Evolutionary conservation across 1,284 basidiomycete genomes (phyloP), one percentile per base, ranked within the genome.

Genomic region (Schizophyllum commune): DNA sequence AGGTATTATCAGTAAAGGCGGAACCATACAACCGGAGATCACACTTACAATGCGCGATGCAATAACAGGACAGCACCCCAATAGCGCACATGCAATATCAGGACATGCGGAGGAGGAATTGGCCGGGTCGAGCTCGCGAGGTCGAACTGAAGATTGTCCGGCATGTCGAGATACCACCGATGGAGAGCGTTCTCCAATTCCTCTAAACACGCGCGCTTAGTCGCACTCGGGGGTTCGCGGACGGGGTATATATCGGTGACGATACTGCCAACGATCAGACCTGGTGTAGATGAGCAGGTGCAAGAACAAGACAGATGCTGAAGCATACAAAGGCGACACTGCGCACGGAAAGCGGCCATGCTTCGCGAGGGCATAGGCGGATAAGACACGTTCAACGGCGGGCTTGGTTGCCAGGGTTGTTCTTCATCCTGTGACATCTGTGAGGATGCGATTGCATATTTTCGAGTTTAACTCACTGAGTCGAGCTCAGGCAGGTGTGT

Each of bases 41-140:
- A 8, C 32, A 80, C 90, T 78, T 71, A 92, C 89, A 91, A 94
- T 20, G 89, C 90, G 52, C 92, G 83, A 72, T 94, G 84, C 33
- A 94, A 77, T 33, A 94, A 76, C 19, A 94, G 77, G 5, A 94
- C 83, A 13, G 88, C 81, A 9, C 83, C 84, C 82, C 89, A 92
- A 71, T 94, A 93, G 67, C 89, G 81, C 59, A 91, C 79, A 67
- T 94, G 89, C 33, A 94, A 75, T 57, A 85, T 79, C 21, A 94
- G 70, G 32, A 93, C 78, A 62, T 88, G 84, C 4, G 88, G 85
- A 5, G 85, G 79, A 11, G 86, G 84, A 54, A n/a, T 54, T n/a
- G 52, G 72, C 58, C 81, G 76, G 65, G 79, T 80, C 34, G 34
- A 7, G 64, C 77, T 82, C 15, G 79, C 74, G 39, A 80, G 71